Percentiles rank a stretch among this genome's conserved stretches.
phyloP scores from a whole-genome alignment of 208 protist genomes.

The Leishmania tarentolae region DNA sequence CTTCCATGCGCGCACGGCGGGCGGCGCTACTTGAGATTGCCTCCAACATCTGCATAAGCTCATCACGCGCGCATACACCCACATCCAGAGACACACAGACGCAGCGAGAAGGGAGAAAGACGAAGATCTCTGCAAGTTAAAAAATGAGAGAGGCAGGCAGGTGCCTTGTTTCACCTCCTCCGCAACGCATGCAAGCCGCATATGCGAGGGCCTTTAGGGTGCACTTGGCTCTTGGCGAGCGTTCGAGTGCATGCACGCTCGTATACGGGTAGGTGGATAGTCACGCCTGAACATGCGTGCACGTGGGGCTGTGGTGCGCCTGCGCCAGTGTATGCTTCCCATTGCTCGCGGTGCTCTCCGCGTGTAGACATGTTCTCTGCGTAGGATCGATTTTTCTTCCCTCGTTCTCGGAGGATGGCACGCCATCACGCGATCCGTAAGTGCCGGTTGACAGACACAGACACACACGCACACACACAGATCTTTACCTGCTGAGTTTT shows the following conservation, averaged over 20 bases:
- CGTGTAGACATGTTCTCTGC: neutral
- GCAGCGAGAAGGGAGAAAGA: neutral
- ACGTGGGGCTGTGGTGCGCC: neutral
- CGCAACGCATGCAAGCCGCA: neutral
- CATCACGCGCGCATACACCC: neutral
- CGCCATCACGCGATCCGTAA: neutral
- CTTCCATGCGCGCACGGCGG: conserved; percentile 10
- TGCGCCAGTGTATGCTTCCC: neutral
- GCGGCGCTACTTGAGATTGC: neutral
- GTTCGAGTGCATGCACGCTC: neutral
- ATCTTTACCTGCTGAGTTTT: neutral
- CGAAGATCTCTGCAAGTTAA: neutral
- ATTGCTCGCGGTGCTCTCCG: neutral
- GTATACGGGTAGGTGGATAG: neutral
- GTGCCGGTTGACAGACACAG: neutral
- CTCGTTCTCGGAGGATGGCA: neutral
- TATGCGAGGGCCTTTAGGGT: neutral
- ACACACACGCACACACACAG: neutral
- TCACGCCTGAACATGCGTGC: neutral
- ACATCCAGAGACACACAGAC: neutral
- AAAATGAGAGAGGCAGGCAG: neutral
- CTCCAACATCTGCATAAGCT: neutral
- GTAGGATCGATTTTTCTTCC: neutral
- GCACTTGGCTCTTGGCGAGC: neutral
- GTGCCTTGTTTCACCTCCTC: neutral